phyloP scores from a whole-genome alignment of 2,329 filamentous ascomycete species.

The Penicillium expansum region DNA sequence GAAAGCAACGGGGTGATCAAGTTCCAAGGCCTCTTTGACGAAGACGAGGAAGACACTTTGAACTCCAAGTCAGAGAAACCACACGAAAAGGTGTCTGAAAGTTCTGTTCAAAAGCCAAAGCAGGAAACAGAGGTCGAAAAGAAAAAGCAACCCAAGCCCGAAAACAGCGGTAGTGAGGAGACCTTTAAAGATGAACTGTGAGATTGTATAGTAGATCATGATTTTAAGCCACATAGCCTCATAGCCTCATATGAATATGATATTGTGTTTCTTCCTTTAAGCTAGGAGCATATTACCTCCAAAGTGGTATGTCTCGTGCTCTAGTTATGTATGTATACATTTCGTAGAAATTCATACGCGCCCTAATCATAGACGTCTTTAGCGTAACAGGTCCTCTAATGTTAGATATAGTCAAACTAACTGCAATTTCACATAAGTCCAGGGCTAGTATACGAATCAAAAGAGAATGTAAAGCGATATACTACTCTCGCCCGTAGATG shows the following conservation, averaged over 20 bases:
- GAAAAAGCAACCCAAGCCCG: conserved; percentile 11
- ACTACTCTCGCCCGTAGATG: too few relatives aligned
- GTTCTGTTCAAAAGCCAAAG: conserved; percentile 25
- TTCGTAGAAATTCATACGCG: not conserved
- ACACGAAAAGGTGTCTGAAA: conserved; percentile 17
- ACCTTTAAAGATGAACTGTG: conserved; percentile 42
- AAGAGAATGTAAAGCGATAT: not conserved
- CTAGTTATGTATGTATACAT: not conserved
- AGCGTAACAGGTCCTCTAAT: not conserved
- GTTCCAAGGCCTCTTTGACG: conserved; percentile 67
- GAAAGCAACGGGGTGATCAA: conserved; percentile 65
- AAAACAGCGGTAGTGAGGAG: conserved; percentile 35
- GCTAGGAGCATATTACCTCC: too few relatives aligned
- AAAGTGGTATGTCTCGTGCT: not conserved
- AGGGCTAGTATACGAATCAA: not conserved
- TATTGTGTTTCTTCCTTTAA: not conserved
- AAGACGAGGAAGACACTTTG: conserved; percentile 51
- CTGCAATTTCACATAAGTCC: too few relatives aligned
- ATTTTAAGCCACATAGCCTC: too few relatives aligned
- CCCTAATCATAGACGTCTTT: not conserved
- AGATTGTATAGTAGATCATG: conserved; percentile 18
- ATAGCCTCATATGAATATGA: not conserved
- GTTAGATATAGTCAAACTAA: not conserved
- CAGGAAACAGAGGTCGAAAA: conserved; percentile 9
- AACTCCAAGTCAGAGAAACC: conserved; percentile 17